Conservation (phyloP, 1,139 yeast genomes). For the Wickerhamiella pararugosa region DNA sequence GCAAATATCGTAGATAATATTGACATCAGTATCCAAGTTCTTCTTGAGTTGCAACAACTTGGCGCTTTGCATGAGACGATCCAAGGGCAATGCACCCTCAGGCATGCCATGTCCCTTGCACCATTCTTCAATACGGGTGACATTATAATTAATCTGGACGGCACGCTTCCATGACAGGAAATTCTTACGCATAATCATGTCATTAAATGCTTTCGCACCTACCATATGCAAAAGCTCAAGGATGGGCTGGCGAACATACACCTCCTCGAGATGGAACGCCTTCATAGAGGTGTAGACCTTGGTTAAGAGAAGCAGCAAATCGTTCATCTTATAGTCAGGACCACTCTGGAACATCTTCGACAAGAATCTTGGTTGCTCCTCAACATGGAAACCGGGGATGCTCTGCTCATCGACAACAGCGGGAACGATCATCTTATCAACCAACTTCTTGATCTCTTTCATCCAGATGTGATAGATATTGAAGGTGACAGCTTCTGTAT, state of each 20-base stretch:
- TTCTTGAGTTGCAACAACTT: conserved; percentile 85
- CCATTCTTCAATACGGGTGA: conserved; percentile 96
- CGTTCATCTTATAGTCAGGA: conserved; percentile 83
- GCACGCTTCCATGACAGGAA: conserved; percentile 98
- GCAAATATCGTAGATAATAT: conserved; percentile 87
- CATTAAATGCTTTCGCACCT: conserved; percentile 92
- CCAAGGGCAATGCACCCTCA: conserved; percentile 77
- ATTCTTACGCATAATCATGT: conserved; percentile 85
- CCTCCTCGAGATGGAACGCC: conserved; percentile 73
- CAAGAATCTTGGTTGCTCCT: conserved; percentile 73
- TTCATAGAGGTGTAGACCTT: conserved; percentile 89
- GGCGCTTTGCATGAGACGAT: conserved; percentile 86
- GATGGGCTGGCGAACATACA: conserved; percentile 74
- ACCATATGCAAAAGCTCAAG: conserved; percentile 73
- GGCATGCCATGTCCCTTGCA: conserved; percentile 88
- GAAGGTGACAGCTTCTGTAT: conserved; percentile 82
- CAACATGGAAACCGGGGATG: conserved; percentile 89
- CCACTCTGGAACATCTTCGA: conserved; percentile 62
- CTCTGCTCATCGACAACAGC: conserved; percentile 93
- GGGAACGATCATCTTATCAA: conserved; percentile 83
- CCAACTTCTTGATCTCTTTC: conserved; percentile 83
- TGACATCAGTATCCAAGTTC: conserved; percentile 80
- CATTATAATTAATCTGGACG: conserved; percentile 87
- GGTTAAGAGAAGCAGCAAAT: conserved; percentile 77
- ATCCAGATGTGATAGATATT: conserved; percentile 96